Conservation (phyloP, 164 flowering plant species). For the Litsea cubeba region DNA sequence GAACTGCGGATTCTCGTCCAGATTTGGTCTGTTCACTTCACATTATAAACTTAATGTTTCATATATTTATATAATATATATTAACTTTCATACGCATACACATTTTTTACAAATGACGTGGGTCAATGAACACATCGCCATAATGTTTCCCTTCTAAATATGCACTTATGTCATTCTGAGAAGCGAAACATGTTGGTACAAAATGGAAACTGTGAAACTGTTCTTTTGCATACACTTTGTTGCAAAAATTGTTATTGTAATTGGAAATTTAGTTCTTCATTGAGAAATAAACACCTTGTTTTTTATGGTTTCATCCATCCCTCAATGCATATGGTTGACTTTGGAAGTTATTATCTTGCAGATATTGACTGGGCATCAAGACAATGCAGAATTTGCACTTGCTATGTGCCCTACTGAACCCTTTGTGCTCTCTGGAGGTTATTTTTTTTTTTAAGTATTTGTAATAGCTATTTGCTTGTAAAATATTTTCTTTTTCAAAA, state of each 20-base stretch:
- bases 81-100: no score
- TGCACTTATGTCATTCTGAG: neutral
- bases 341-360: slow-evolving; percentile 28
- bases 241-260: neutral
- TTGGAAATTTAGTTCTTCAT: neutral
- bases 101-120: neutral
- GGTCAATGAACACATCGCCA: neutral
- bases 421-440: slow-evolving; percentile 97
- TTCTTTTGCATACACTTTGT: neutral
- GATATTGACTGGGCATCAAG: slow-evolving; percentile 92
- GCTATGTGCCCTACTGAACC: slow-evolving; percentile 95
- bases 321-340: neutral
- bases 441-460: neutral
- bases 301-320: neutral
- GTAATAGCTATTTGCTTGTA: neutral
- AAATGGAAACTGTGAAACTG: neutral
- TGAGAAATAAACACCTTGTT: neutral
- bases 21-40: slow-evolving; percentile 43
- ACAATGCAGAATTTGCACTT: slow-evolving; percentile 97
- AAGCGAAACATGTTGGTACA: neutral
- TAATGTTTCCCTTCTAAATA: neutral
- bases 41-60: neutral
- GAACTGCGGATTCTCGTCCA: slow-evolving; percentile 81
- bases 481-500: no score
- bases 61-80: neutral